Evolutionary conservation across 495 filamentous ascomycete genomes (phyloP).

Genomic region (Friedmanniomyces simplex): DNA sequence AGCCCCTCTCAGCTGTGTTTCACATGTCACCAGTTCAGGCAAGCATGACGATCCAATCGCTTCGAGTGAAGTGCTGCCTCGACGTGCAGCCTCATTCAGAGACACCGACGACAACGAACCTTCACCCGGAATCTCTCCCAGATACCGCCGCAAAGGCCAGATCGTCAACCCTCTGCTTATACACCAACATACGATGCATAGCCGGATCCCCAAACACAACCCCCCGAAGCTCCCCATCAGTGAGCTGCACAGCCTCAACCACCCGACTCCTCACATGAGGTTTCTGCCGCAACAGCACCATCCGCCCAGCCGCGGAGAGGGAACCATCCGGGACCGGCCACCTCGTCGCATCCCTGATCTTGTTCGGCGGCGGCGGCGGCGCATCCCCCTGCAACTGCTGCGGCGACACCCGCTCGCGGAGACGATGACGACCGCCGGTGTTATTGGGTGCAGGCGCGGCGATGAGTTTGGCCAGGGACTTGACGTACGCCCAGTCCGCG

Average conservation of each 20-base stretch:
- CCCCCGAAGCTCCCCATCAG: conserved; percentile 52
- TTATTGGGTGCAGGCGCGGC: conserved; percentile 49
- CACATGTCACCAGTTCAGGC: too few species aligned
- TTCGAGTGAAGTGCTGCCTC: not conserved
- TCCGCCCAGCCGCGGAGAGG: conserved; percentile 54
- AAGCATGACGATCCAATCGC: not conserved
- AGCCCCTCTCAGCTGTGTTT: too few species aligned
- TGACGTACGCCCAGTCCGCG: conserved; percentile 64
- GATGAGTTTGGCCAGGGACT: conserved; percentile 60
- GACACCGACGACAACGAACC: too few species aligned
- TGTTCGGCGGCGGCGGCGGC: conserved; percentile 5
- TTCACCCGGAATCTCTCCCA: conserved; percentile 22
- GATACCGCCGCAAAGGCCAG: conserved; percentile 59
- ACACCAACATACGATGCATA: conserved; percentile 68
- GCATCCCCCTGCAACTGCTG: not conserved
- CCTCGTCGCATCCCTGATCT: conserved; percentile 24
- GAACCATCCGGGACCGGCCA: conserved; percentile 55
- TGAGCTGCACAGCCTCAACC: conserved; percentile 50
- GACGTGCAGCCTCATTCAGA: not conserved
- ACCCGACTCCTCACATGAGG: conserved; percentile 35
- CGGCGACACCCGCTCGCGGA: conserved; percentile 10
- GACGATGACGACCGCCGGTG: not conserved
- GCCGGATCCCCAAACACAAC: conserved; percentile 71
- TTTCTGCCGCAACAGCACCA: conserved; percentile 50
- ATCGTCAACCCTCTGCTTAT: conserved; percentile 54